These are phyloP conservation scores for Rhizopus delemar DNA, from an alignment of 371 early-diverging fungal species.

Conservation along the genomic window DNA sequence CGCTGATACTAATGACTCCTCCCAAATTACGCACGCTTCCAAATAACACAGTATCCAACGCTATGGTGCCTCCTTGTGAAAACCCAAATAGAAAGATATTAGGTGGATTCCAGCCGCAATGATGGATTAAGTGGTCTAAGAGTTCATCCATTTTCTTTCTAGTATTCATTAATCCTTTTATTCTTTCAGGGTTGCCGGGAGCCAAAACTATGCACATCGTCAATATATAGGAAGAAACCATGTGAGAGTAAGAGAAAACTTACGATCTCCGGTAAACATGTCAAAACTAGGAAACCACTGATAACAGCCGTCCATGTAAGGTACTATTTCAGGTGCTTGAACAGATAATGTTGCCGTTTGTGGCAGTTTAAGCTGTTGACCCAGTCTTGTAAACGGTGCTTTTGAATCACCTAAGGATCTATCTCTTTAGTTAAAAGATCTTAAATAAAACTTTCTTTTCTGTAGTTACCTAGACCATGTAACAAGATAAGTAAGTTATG, in stretches of 20 bases:
- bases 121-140: slow-evolving; percentile 40
- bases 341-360: slow-evolving; percentile 70
- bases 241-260: slow-evolving; percentile 2
- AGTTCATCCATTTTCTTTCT: slow-evolving; percentile 39
- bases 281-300: slow-evolving; percentile 74
- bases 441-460: not conserved
- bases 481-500: slow-evolving; percentile 70
- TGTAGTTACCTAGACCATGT: slow-evolving; percentile 66
- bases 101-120: slow-evolving; percentile 48
- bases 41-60: slow-evolving; percentile 63
- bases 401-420: slow-evolving; percentile 51
- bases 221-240: not conserved
- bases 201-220: slow-evolving; percentile 39
- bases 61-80: slow-evolving; percentile 72
- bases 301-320: slow-evolving; percentile 60
- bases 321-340: slow-evolving; percentile 66
- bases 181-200: slow-evolving; percentile 46
- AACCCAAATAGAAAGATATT: slow-evolving; percentile 72
- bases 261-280: slow-evolving; percentile 58
- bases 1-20: slow-evolving; percentile 58
- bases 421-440: not conserved
- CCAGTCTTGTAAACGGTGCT: slow-evolving; percentile 62
- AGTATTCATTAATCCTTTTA: slow-evolving; percentile 43
- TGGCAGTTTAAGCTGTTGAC: slow-evolving; percentile 60
- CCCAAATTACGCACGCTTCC: slow-evolving; percentile 45